A percentile compares a stretch with the other conserved stretches of the same genome.
phyloP scores from a whole-genome alignment of 495 filamentous ascomycete genomes.

The Podospora tetraspora region DNA sequence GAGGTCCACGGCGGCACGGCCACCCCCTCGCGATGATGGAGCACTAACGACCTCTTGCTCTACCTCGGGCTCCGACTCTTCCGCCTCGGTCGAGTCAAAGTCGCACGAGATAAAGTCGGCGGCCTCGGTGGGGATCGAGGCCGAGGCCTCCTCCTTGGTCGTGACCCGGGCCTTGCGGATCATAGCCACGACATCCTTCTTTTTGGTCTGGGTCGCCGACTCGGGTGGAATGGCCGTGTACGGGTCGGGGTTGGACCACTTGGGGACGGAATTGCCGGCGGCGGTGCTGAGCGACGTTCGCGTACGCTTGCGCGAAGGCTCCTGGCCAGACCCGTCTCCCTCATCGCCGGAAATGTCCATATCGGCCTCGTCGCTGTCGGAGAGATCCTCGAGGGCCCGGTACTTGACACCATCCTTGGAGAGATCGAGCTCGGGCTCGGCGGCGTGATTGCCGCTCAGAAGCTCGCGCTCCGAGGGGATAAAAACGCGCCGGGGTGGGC shows the following conservation, averaged over 20 bases:
- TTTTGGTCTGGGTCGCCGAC: conserved; percentile 57
- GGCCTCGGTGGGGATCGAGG: conserved; percentile 50
- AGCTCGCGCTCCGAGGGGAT: conserved; percentile 39
- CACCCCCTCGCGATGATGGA: not conserved
- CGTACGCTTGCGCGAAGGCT: conserved; percentile 46
- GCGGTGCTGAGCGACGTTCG: conserved; percentile 33
- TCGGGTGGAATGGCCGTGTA: conserved; percentile 78
- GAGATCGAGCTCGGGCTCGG: conserved; percentile 31
- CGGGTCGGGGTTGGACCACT: conserved; percentile 92
- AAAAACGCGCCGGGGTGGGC: conserved; percentile 18
- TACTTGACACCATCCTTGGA: conserved; percentile 39
- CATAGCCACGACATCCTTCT: conserved; percentile 75
- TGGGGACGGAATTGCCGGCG: conserved; percentile 50
- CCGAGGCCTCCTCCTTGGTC: conserved; percentile 40
- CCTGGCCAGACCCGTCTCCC: conserved; percentile 41
- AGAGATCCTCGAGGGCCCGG: conserved; percentile 53
- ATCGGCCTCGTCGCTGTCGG: conserved; percentile 67
- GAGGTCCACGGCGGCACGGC: not conserved
- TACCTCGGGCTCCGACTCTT: conserved; percentile 10
- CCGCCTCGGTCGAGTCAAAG: conserved; percentile 48
- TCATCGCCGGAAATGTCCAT: conserved; percentile 58
- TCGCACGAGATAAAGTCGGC: conserved; percentile 84
- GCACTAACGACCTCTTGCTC: not conserved
- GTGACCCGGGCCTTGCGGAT: conserved; percentile 77
- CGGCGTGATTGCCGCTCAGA: conserved; percentile 30